These are phyloP conservation scores for Cantharellus cinnabarinus DNA, from an alignment of 768 basidiomycete species.

Conservation along the genomic window DNA sequence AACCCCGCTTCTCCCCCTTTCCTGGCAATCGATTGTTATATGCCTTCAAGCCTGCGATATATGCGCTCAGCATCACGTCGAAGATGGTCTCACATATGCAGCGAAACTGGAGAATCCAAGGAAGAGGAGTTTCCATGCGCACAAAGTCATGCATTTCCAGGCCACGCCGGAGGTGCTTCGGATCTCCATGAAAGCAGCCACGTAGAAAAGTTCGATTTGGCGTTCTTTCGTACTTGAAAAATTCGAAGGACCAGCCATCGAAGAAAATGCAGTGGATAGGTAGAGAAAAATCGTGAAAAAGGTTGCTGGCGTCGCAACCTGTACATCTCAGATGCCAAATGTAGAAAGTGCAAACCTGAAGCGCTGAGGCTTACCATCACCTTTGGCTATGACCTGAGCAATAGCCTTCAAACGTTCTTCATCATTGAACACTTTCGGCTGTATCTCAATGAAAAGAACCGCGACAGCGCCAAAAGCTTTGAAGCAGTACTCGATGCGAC, in stretches of 20 bases:
- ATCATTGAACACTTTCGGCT: not conserved
- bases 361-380: not conserved
- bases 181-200: not conserved
- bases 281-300: not conserved
- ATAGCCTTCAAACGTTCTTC: not conserved
- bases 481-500: not conserved
- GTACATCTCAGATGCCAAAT: not conserved
- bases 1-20: not conserved
- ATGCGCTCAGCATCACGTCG: not conserved
- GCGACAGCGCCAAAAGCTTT: not conserved
- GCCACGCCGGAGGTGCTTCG: not conserved
- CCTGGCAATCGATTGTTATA: not conserved
- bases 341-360: not conserved
- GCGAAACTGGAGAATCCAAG: not conserved
- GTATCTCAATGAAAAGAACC: not conserved
- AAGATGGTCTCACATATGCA: not conserved
- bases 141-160: not conserved
- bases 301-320: not conserved
- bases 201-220: not conserved
- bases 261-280: not conserved
- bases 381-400: not conserved
- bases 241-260: not conserved
- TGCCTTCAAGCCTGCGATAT: not conserved
- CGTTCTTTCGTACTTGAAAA: not conserved
- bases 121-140: not conserved